These are phyloP conservation scores for Globisporangium yorkense DNA, from an alignment of 352 stramenopile genomes.

Conservation along the genomic window DNA sequence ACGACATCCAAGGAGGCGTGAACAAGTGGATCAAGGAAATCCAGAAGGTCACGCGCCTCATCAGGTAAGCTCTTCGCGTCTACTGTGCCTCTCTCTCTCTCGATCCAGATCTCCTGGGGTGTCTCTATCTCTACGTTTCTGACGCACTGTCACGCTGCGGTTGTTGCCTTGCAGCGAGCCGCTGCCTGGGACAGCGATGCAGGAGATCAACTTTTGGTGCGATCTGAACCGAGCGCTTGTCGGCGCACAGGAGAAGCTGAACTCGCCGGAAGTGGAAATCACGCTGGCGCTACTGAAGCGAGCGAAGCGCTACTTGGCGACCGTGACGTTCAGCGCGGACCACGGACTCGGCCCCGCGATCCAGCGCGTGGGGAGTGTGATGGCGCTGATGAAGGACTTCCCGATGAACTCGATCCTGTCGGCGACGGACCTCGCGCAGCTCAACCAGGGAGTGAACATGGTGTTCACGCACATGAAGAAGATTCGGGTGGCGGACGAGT, in stretches of 20 bases:
- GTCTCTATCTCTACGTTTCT: background rate
- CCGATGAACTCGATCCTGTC: slow-evolving; percentile 90
- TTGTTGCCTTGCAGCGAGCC: slow-evolving; percentile 39
- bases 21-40: slow-evolving; percentile 96
- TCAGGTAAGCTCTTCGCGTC: slow-evolving; percentile 29
- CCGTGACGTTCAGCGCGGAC: slow-evolving; percentile 87
- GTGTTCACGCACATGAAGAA: slow-evolving; percentile 90
- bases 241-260: slow-evolving; percentile 78
- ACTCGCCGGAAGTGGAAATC: slow-evolving; percentile 88
- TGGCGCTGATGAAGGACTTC: slow-evolving; percentile 92
- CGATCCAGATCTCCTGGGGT: too few species aligned
- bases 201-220: slow-evolving; percentile 96
- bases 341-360: slow-evolving; percentile 82
- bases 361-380: slow-evolving; percentile 87
- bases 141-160: slow-evolving; percentile 2
- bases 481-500: slow-evolving; percentile 85
- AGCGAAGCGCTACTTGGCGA: slow-evolving; percentile 88
- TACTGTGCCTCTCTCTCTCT: background rate
- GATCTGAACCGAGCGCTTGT: slow-evolving; percentile 88
- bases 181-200: slow-evolving; percentile 82
- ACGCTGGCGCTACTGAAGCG: slow-evolving; percentile 90
- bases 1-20: slow-evolving; percentile 85
- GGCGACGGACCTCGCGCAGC: slow-evolving; percentile 80
- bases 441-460: slow-evolving; percentile 68
- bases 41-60: slow-evolving; percentile 89